Conservation (phyloP, 306 rosid genomes). For the Chamaecrista fasciculata region DNA sequence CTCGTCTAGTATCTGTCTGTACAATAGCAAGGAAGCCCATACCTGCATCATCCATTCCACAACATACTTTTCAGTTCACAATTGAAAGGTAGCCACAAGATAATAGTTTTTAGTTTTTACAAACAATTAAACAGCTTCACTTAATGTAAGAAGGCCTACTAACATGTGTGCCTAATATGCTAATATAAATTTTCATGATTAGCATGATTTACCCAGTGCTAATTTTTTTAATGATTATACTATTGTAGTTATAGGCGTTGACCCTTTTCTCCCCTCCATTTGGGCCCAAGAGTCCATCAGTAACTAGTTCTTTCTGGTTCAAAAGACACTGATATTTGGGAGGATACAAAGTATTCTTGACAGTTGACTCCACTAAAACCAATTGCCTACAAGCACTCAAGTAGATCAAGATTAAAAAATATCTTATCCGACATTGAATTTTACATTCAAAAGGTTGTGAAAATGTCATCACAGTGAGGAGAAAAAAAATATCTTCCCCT, state of each 20-base stretch:
- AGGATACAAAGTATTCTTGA: not conserved
- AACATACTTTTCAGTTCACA: constrained; percentile 19
- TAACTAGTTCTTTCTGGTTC: not conserved
- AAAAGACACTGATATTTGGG: not conserved
- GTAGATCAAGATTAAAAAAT: not conserved
- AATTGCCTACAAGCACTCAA: not conserved
- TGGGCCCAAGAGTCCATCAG: no score
- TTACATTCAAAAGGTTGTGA: not conserved
- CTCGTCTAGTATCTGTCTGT: constrained; percentile 73
- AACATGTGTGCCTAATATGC: no score
- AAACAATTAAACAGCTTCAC: no score
- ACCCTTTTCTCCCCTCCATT: no score
- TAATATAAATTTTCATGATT: no score
- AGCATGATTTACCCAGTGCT: not conserved
- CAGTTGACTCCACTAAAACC: not conserved
- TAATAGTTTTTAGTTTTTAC: no score
- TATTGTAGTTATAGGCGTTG: not conserved
- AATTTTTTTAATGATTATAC: no score
- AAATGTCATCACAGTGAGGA: not conserved
- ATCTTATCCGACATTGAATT: not conserved
- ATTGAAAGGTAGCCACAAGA: not conserved
- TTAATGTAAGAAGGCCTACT: no score
- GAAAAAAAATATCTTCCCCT: not conserved
- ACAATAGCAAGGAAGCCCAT: constrained; percentile 63
- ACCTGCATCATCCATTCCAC: constrained; percentile 47